Conservation (phyloP, 495 filamentous ascomycete species). For the Xylaria curta region DNA sequence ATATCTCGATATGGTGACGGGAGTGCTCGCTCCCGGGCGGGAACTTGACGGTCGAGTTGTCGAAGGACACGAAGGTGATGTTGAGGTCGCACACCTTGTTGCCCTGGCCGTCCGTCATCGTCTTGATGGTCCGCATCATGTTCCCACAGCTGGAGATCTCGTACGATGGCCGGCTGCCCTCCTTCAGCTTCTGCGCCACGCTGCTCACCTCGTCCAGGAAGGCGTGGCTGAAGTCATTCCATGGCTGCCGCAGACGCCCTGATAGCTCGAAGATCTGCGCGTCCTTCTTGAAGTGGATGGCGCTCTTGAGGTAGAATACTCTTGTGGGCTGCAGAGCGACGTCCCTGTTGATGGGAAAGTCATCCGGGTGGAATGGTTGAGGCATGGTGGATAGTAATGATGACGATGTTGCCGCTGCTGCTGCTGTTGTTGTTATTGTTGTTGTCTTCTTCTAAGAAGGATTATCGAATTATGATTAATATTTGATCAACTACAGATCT, state of each 20-base stretch:
- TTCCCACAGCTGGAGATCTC: constrained; percentile 38
- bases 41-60: constrained; percentile 34
- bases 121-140: constrained; percentile 44
- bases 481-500: constrained; percentile 5
- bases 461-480: constrained; percentile 1
- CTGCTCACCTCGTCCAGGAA: constrained; percentile 35
- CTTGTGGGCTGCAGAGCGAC: constrained; percentile 31
- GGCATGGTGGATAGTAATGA: constrained; percentile 28
- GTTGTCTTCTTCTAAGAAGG: neutral
- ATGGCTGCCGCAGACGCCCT: constrained; percentile 24
- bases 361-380: constrained; percentile 41
- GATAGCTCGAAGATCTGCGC: constrained; percentile 36
- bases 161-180: constrained; percentile 23
- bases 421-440: no score
- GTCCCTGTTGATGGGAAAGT: constrained; percentile 40
- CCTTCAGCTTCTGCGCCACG: constrained; percentile 24
- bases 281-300: constrained; percentile 40
- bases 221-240: constrained; percentile 37
- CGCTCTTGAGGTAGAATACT: constrained; percentile 37
- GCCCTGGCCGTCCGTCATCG: constrained; percentile 29
- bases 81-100: constrained; percentile 39
- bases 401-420: neutral
- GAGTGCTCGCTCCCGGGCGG: constrained; percentile 33
- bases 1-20: constrained; percentile 38
- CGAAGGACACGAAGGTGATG: constrained; percentile 42